These are phyloP conservation scores for Fusarium sp. DNA, from an alignment of 2,329 filamentous ascomycete species.

Conservation along the genomic window DNA sequence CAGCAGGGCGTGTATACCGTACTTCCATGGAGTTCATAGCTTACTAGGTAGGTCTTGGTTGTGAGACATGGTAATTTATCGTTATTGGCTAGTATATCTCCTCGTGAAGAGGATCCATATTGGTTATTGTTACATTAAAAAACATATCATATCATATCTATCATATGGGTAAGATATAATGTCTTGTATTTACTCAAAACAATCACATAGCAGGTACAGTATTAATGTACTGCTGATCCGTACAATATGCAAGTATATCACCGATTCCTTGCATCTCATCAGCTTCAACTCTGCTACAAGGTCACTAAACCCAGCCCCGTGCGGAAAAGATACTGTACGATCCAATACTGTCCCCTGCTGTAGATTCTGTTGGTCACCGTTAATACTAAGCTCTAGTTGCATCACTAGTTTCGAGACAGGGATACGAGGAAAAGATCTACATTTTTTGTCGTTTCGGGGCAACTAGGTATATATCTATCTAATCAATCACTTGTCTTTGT, in stretches of 20 bases:
- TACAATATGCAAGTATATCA: background rate
- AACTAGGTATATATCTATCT: slow-evolving; percentile 9
- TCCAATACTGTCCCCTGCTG: background rate
- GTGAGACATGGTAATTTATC: background rate
- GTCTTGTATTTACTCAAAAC: background rate
- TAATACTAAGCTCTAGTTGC: slow-evolving; percentile 2
- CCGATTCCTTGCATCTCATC: background rate
- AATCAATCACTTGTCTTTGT: slow-evolving; percentile 18
- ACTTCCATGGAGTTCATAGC: background rate
- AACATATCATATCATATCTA: background rate
- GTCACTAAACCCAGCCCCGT: background rate
- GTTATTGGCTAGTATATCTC: slow-evolving; percentile 7
- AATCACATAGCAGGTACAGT: background rate
- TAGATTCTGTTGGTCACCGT: slow-evolving; percentile 1
- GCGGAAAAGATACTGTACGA: background rate
- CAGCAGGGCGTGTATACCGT: background rate
- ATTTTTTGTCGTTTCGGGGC: background rate
- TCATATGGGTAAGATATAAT: background rate
- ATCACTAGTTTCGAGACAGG: slow-evolving; percentile 10
- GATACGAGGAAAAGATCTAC: slow-evolving; percentile 1
- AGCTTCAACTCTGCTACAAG: background rate
- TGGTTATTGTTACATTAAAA: background rate
- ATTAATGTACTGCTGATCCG: background rate
- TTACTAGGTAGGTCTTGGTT: background rate
- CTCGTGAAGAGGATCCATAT: background rate